A percentile compares a stretch with the other conserved stretches of the same genome.
Evolutionary conservation across 441 rosid genomes (phyloP).

Genomic region (Brassica balearica): DNA sequence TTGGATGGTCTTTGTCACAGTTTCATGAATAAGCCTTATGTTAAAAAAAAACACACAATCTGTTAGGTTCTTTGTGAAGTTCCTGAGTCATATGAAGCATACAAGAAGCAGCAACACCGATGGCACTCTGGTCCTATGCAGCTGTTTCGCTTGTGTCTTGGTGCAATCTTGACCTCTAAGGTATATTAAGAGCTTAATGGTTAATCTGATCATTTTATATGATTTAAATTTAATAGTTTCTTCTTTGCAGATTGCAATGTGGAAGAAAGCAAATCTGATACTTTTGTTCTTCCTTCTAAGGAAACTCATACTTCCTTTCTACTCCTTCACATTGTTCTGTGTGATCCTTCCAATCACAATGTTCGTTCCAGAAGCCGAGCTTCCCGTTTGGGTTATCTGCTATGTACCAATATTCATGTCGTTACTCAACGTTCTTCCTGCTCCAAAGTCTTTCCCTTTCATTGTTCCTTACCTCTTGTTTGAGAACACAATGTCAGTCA

Average conservation of each 20-base stretch:
- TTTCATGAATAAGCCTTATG: background rate
- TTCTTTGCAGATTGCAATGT: slow-evolving; percentile 63
- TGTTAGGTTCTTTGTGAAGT: slow-evolving; percentile 83
- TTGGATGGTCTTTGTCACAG: background rate
- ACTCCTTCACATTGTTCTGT: slow-evolving; percentile 88
- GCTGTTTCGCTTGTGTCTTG: slow-evolving; percentile 87
- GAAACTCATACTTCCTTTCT: slow-evolving; percentile 87
- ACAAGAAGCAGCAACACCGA: slow-evolving; percentile 93
- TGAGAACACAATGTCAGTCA: slow-evolving; percentile 95
- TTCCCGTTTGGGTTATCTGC: slow-evolving; percentile 89
- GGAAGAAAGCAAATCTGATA: slow-evolving; percentile 90
- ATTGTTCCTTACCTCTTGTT: slow-evolving; percentile 85
- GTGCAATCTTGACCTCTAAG: slow-evolving; percentile 74
- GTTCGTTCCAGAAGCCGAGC: slow-evolving; percentile 88
- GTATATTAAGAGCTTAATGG: slow-evolving; percentile 37
- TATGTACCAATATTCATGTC: slow-evolving; percentile 83
- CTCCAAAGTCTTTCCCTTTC: slow-evolving; percentile 80
- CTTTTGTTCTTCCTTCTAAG: slow-evolving; percentile 78
- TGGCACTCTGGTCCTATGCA: slow-evolving; percentile 97
- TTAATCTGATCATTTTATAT: background rate
- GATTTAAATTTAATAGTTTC: background rate
- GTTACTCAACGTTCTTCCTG: slow-evolving; percentile 75
- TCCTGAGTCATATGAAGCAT: slow-evolving; percentile 92
- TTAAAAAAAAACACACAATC: background rate
- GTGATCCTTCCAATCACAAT: slow-evolving; percentile 82